Conservation (phyloP, 78 protist genomes). For the Isochrysis galbana region DNA sequence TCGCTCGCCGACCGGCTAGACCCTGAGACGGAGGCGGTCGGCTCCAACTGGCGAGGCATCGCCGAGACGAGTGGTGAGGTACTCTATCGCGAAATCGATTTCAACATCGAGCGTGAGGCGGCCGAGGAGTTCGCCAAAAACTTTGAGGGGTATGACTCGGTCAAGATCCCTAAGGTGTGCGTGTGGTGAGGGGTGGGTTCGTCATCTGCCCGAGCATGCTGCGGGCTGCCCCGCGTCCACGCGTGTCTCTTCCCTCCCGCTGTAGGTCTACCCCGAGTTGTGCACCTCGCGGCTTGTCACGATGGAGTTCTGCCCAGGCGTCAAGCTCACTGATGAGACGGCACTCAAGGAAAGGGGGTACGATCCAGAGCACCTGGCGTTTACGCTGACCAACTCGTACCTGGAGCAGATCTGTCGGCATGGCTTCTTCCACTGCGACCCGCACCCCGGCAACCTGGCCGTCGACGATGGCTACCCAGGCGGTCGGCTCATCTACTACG, state of each 20-base stretch:
- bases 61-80: background rate
- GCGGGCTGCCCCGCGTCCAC: too few species aligned
- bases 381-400: background rate
- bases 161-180: slow-evolving; percentile 1
- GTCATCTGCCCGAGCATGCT: too few species aligned
- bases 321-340: background rate
- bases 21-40: background rate
- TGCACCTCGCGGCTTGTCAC: background rate
- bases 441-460: slow-evolving; percentile 43
- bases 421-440: slow-evolving; percentile 41
- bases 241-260: too few species aligned
- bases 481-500: slow-evolving; percentile 29
- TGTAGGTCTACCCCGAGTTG: background rate
- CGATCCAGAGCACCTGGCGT: background rate
- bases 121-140: background rate
- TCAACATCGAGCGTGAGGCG: background rate
- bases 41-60: background rate
- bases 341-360: background rate
- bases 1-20: background rate
- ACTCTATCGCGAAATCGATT: slow-evolving; percentile 24
- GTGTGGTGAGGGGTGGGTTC: too few species aligned
- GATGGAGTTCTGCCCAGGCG: slow-evolving; percentile 1
- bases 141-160: background rate
- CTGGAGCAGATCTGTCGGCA: background rate
- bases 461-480: background rate